These are phyloP conservation scores for Xeromyces bisporus DNA, from an alignment of 495 filamentous ascomycete species.

Conservation along the genomic window DNA sequence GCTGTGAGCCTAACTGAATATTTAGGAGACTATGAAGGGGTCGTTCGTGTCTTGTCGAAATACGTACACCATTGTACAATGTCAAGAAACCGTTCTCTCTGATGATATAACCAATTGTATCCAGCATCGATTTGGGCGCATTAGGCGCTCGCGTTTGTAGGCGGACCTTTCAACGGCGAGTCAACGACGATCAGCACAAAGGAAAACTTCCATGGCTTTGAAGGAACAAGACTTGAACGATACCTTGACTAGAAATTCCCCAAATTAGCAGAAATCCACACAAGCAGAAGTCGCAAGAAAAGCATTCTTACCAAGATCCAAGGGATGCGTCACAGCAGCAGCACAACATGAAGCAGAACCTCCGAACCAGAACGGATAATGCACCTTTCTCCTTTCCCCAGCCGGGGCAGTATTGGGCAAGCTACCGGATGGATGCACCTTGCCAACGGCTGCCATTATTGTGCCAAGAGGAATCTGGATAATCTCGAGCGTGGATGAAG, in stretches of 20 bases:
- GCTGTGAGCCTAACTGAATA: not conserved
- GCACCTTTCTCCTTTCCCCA: slow-evolving; percentile 17
- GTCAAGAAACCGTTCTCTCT: slow-evolving; percentile 50
- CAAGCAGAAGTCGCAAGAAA: not conserved
- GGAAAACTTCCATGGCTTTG: not conserved
- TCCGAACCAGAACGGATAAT: slow-evolving; percentile 88
- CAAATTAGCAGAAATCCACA: not conserved
- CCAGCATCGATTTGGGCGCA: slow-evolving; percentile 56
- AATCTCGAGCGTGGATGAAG: not conserved
- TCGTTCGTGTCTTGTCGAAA: not conserved
- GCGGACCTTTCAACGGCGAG: slow-evolving; percentile 45
- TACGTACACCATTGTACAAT: slow-evolving; percentile 61
- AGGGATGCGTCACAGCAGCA: slow-evolving; percentile 74
- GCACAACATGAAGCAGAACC: slow-evolving; percentile 83
- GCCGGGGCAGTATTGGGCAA: not conserved
- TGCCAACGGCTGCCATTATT: not conserved
- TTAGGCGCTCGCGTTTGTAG: slow-evolving; percentile 63
- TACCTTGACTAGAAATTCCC: slow-evolving; percentile 34
- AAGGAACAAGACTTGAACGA: not conserved
- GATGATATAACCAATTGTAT: slow-evolving; percentile 64
- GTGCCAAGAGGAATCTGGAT: too few relatives aligned
- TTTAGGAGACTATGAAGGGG: slow-evolving; percentile 1
- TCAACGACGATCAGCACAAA: slow-evolving; percentile 6
- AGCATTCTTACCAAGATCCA: slow-evolving; percentile 44
- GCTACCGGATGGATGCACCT: not conserved